Evolutionary conservation across 2,329 filamentous ascomycete species (phyloP).

Genomic region (Neobulgaria alba): DNA sequence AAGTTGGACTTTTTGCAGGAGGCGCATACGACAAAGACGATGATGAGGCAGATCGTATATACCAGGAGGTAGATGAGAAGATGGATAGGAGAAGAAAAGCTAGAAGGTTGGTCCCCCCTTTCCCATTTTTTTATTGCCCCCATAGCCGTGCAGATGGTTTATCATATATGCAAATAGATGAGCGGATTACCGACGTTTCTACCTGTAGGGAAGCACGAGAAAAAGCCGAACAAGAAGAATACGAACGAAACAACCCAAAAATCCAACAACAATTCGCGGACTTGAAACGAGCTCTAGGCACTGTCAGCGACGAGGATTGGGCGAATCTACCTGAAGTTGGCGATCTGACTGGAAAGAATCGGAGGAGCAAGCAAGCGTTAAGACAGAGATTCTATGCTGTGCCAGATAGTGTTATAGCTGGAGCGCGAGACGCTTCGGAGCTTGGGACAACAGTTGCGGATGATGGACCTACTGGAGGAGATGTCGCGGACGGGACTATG

Average conservation of each 20-base stretch:
- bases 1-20: conserved; percentile 89
- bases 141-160: conserved; percentile 47
- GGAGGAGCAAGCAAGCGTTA: conserved; percentile 72
- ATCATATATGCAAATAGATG: conserved; percentile 56
- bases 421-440: conserved; percentile 70
- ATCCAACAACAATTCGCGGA: conserved; percentile 98
- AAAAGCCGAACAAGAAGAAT: conserved; percentile 81
- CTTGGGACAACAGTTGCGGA: conserved; percentile 84
- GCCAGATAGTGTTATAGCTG: conserved; percentile 88
- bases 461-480: conserved; percentile 52
- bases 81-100: conserved; percentile 85
- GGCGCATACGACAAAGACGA: conserved; percentile 96
- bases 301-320: conserved; percentile 93
- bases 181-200: conserved; percentile 70
- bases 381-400: conserved; percentile 90
- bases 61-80: conserved; percentile 90
- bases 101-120: conserved; percentile 63
- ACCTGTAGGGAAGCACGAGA: conserved; percentile 86
- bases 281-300: conserved; percentile 79
- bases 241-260: conserved; percentile 95
- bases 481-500: conserved; percentile 71
- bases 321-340: conserved; percentile 91
- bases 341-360: conserved; percentile 90
- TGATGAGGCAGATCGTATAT: conserved; percentile 94
- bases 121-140: conserved; percentile 26